These are phyloP conservation scores for Lodderomyces jiufengensis DNA, from an alignment of 1,139 yeast species.

Conservation along the genomic window DNA sequence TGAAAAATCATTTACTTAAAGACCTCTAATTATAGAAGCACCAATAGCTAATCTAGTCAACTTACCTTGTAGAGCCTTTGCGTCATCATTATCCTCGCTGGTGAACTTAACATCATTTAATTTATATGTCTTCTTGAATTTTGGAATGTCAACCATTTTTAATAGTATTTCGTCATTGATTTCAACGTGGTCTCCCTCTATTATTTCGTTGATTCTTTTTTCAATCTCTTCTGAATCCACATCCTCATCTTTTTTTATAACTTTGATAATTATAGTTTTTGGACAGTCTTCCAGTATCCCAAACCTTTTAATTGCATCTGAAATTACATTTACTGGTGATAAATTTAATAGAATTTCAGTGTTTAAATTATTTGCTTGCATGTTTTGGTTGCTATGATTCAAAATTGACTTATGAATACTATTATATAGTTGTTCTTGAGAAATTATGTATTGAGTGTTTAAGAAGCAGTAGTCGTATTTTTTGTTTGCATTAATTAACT, in stretches of 20 bases:
- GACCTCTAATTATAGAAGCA: slow-evolving; percentile 38
- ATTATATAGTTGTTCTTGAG: slow-evolving; percentile 33
- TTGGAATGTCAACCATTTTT: slow-evolving; percentile 23
- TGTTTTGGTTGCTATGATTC: slow-evolving; percentile 23
- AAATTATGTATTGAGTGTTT: slow-evolving; percentile 35
- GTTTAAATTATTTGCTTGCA: slow-evolving; percentile 40
- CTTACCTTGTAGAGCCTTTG: slow-evolving; percentile 23
- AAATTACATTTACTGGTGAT: slow-evolving; percentile 42
- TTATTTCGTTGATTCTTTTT: slow-evolving; percentile 11
- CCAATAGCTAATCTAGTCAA: slow-evolving; percentile 37
- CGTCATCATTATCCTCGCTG: slow-evolving; percentile 10
- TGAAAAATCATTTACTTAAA: slow-evolving; percentile 14
- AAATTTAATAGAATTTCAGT: slow-evolving; percentile 42
- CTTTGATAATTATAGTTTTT: slow-evolving; percentile 32
- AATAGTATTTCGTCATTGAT: slow-evolving; percentile 26
- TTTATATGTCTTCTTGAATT: slow-evolving; percentile 38
- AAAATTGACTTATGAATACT: slow-evolving; percentile 35
- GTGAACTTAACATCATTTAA: slow-evolving; percentile 28
- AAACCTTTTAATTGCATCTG: slow-evolving; percentile 41
- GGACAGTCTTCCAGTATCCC: slow-evolving; percentile 34
- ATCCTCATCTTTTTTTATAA: slow-evolving; percentile 15
- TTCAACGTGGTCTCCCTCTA: slow-evolving; percentile 10
- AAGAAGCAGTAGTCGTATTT: slow-evolving; percentile 40
- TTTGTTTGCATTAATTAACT: slow-evolving; percentile 29
- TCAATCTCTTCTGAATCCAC: slow-evolving; percentile 1